Conservation (phyloP, 2,329 filamentous ascomycete genomes). For the Trichothecium roseum region DNA sequence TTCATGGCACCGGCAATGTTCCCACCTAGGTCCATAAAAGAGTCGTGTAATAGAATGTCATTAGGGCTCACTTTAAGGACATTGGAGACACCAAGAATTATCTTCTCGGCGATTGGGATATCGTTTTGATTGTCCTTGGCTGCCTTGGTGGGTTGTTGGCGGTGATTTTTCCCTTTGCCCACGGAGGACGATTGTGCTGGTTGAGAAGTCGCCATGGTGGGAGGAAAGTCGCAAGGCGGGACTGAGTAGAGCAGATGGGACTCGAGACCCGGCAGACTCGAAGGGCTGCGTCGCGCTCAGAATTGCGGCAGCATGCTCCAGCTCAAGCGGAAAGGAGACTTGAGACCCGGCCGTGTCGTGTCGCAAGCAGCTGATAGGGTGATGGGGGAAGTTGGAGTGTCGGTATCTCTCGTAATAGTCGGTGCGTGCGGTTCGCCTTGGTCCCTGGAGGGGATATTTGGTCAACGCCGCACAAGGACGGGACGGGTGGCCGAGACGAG, state of each 20-base stretch:
- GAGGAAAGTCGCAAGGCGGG: neutral
- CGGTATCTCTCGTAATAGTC: too few species aligned
- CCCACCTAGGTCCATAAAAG: constrained; percentile 33
- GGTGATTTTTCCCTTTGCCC: neutral
- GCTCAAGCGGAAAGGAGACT: too few species aligned
- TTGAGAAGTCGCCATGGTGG: neutral
- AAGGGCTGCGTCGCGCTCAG: neutral
- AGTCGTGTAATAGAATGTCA: constrained; percentile 26
- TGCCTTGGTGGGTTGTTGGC: constrained; percentile 6
- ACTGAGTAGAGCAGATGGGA: neutral
- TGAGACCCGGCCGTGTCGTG: too few species aligned
- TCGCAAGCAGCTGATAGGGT: too few species aligned
- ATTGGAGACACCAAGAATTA: constrained; percentile 22
- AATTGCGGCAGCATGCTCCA: neutral
- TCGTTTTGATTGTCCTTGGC: constrained; percentile 13
- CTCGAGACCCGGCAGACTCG: constrained; percentile 1
- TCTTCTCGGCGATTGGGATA: constrained; percentile 15
- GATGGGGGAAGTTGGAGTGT: too few species aligned
- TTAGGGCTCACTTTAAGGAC: constrained; percentile 22
- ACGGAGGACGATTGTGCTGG: neutral
- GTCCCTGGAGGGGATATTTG: too few species aligned
- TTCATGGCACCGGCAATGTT: constrained; percentile 12
- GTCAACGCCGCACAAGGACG: too few species aligned
- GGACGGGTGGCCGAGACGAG: too few species aligned
- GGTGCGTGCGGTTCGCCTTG: too few species aligned